phyloP scores from a whole-genome alignment of 345 rosid genomes.

The Bruguiera sexangula region DNA sequence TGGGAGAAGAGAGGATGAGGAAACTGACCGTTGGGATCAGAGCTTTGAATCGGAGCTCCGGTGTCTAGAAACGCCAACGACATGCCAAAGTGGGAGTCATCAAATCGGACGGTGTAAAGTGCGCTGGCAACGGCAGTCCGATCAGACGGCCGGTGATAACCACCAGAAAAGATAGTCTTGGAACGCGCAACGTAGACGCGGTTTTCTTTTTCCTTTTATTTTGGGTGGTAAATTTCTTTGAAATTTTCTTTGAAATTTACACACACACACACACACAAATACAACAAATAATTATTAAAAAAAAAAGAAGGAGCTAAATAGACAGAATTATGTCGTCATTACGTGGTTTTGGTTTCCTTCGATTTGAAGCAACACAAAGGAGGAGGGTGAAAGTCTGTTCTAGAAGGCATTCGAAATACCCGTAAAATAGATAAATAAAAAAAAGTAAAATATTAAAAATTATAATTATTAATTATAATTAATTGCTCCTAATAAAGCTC shows the following conservation, averaged over 20 bases:
- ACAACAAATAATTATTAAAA: no score
- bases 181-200: neutral
- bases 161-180: neutral
- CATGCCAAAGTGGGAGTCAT: slow-evolving; percentile 36
- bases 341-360: no score
- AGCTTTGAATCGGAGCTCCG: slow-evolving; percentile 23
- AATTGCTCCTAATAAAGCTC: no score
- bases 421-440: no score
- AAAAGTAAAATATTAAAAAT: no score
- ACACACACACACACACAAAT: no score
- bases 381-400: no score
- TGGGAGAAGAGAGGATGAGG: slow-evolving; percentile 7
- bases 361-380: no score
- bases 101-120: slow-evolving; percentile 24
- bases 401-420: no score
- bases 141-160: slow-evolving; percentile 11
- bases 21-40: slow-evolving; percentile 28
- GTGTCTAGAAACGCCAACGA: slow-evolving; percentile 41
- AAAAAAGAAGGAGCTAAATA: no score
- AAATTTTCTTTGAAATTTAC: neutral
- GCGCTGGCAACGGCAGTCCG: neutral
- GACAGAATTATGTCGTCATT: no score
- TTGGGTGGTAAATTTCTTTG: neutral
- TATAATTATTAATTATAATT: no score
- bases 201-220: neutral